phyloP scores from a whole-genome alignment of 2,329 filamentous ascomycete genomes.

The Ophiostoma triangulosporum region DNA sequence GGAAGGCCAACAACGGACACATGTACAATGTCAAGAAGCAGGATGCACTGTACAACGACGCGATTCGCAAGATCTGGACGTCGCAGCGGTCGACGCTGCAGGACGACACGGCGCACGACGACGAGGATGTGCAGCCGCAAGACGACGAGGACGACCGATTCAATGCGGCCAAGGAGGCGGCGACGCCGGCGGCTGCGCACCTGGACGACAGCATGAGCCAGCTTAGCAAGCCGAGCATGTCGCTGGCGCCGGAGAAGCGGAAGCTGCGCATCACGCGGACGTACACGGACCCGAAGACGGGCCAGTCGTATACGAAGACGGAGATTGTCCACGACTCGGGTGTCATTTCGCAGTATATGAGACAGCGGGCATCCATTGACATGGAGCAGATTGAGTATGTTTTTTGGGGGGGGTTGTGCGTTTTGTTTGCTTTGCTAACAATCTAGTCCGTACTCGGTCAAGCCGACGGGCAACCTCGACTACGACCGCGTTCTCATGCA shows the following conservation, averaged over 20 bases:
- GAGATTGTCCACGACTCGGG: conserved; percentile 66
- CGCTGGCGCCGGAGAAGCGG: conserved; percentile 55
- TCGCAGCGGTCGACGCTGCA: conserved; percentile 69
- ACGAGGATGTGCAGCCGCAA: conserved; percentile 43
- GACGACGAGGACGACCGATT: conserved; percentile 54
- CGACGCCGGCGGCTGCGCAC: conserved; percentile 16
- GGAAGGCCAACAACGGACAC: conserved; percentile 83
- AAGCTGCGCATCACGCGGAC: conserved; percentile 60
- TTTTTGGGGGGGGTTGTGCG: too few relatives aligned
- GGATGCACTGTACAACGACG: conserved; percentile 80
- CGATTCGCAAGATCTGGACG: conserved; percentile 86
- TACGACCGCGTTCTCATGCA: conserved; percentile 48
- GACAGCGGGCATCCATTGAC: conserved; percentile 56
- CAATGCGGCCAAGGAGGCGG: conserved; percentile 56
- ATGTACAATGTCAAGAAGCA: conserved; percentile 96
- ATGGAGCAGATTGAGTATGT: conserved; percentile 55
- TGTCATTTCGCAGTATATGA: conserved; percentile 84
- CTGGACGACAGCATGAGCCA: conserved; percentile 68
- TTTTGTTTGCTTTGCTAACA: not conserved
- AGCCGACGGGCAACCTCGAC: conserved; percentile 53
- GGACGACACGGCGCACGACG: conserved; percentile 54
- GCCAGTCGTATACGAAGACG: conserved; percentile 46
- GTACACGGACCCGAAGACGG: conserved; percentile 37
- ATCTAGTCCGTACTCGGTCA: conserved; percentile 41
- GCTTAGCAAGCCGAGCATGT: conserved; percentile 52